A percentile compares a stretch with the other conserved stretches of the same genome.
Evolutionary conservation across 2,329 filamentous ascomycete genomes (phyloP).

Genomic region (Colletotrichum neosansevieriae): DNA sequence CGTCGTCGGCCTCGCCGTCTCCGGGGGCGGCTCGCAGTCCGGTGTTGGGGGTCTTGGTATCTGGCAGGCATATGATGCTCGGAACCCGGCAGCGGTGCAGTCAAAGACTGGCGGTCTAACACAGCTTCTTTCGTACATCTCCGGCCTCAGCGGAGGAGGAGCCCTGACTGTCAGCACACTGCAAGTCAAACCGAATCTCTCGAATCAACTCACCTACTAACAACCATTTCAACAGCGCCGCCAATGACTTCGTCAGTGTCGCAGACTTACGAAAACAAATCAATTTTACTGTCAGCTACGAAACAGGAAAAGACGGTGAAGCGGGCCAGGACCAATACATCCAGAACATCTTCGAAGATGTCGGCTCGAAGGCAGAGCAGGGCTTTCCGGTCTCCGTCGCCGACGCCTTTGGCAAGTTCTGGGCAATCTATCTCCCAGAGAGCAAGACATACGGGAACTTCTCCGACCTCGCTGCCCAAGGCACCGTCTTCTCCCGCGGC

Average conservation of each 20-base stretch:
- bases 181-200: conserved; percentile 28
- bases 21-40: conserved; percentile 47
- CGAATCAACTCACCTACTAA: neutral
- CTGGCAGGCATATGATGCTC: conserved; percentile 46
- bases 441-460: conserved; percentile 42
- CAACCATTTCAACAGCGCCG: conserved; percentile 37
- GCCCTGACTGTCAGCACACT: conserved; percentile 44
- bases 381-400: conserved; percentile 45
- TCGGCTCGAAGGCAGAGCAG: conserved; percentile 43
- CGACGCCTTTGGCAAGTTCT: conserved; percentile 47
- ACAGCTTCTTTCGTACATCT: conserved; percentile 45
- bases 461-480: conserved; percentile 42
- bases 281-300: conserved; percentile 44
- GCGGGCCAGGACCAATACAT: conserved; percentile 33
- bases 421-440: conserved; percentile 43
- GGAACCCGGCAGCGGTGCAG: conserved; percentile 39
- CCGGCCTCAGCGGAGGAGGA: conserved; percentile 46
- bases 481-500: conserved; percentile 41
- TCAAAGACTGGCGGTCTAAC: conserved; percentile 45
- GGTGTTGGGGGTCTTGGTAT: conserved; percentile 46
- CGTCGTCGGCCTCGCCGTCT: conserved; percentile 45
- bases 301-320: conserved; percentile 38
- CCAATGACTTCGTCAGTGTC: conserved; percentile 45
- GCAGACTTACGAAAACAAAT: conserved; percentile 39
- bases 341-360: conserved; percentile 42